Percentiles rank a stretch among this genome's conserved stretches.
phyloP scores from a whole-genome alignment of 495 filamentous ascomycete genomes.

The Penicillium herquei region DNA sequence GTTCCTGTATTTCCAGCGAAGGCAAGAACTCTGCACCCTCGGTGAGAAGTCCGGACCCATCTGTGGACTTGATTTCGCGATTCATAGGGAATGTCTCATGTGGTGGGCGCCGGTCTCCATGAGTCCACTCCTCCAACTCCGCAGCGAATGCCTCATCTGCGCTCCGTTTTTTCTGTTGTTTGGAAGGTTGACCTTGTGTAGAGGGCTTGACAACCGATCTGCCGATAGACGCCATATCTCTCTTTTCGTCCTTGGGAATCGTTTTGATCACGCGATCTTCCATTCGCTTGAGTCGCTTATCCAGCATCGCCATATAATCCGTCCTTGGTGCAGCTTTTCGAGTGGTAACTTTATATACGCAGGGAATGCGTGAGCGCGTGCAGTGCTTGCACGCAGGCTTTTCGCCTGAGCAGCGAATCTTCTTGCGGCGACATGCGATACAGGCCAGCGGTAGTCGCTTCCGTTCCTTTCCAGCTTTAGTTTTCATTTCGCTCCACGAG shows the following conservation, averaged over 20 bases:
- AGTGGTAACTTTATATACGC: constrained; percentile 97
- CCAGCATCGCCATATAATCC: constrained; percentile 99
- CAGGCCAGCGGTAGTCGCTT: constrained; percentile 92
- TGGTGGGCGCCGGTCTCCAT: constrained; percentile 46
- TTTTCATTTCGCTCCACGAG: constrained; percentile 94
- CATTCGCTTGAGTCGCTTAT: constrained; percentile 91
- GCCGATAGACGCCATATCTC: constrained; percentile 58
- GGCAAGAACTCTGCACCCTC: constrained; percentile 86
- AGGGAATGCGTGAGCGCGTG: constrained; percentile 87
- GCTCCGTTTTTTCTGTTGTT: constrained; percentile 74
- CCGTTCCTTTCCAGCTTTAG: constrained; percentile 95
- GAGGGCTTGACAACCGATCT: constrained; percentile 80
- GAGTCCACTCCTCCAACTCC: constrained; percentile 81
- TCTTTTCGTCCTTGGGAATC: constrained; percentile 77
- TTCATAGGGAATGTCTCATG: constrained; percentile 55
- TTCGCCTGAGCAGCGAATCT: constrained; percentile 96
- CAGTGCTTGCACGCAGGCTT: constrained; percentile 98
- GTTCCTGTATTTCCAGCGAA: constrained; percentile 86
- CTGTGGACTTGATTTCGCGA: constrained; percentile 58
- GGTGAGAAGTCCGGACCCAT: constrained; percentile 68
- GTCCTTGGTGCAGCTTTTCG: constrained; percentile 94
- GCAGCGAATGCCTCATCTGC: constrained; percentile 84
- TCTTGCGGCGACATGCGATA: constrained; percentile 94
- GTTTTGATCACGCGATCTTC: constrained; percentile 97
- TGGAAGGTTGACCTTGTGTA: constrained; percentile 56